phyloP scores from a whole-genome alignment of 2,329 filamentous ascomycete genomes.

The Curvularia verruculosa region DNA sequence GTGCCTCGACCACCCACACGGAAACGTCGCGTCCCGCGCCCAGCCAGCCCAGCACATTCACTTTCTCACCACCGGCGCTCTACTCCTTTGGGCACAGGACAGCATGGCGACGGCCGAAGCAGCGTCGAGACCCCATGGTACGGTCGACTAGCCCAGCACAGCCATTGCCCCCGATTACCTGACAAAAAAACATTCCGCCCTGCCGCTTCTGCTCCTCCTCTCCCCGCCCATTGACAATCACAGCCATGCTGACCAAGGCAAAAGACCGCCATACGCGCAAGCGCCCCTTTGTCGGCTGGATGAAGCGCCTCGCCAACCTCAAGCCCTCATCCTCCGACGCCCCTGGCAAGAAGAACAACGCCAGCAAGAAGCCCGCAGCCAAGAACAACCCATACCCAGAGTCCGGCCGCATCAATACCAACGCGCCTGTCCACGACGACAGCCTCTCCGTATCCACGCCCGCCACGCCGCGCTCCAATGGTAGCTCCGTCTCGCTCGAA shows the following conservation, averaged over 20 bases:
- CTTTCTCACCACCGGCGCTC: constrained; percentile 10
- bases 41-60: constrained; percentile 5
- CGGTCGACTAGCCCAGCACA: constrained; percentile 34
- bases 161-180: constrained; percentile 21
- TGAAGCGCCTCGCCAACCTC: constrained; percentile 90
- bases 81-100: constrained; percentile 17
- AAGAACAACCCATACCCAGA: constrained; percentile 93
- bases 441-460: constrained; percentile 58
- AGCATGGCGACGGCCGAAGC: constrained; percentile 55
- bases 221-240: not conserved
- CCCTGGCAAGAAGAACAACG: constrained; percentile 50
- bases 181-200: constrained; percentile 4
- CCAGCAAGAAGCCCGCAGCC: constrained; percentile 65
- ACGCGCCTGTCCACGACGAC: constrained; percentile 45
- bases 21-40: constrained; percentile 13
- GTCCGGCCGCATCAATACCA: constrained; percentile 67
- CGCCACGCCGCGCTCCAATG: constrained; percentile 45
- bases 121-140: constrained; percentile 53
- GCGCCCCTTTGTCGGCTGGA: constrained; percentile 88
- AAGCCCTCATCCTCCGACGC: constrained; percentile 74
- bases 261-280: constrained; percentile 76
- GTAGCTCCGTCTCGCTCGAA: constrained; percentile 65
- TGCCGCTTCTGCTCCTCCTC: constrained; percentile 7
- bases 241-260: constrained; percentile 36
- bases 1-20: constrained; percentile 4